phyloP scores from a whole-genome alignment of 441 rosid species.

The Erodium trifolium region DNA sequence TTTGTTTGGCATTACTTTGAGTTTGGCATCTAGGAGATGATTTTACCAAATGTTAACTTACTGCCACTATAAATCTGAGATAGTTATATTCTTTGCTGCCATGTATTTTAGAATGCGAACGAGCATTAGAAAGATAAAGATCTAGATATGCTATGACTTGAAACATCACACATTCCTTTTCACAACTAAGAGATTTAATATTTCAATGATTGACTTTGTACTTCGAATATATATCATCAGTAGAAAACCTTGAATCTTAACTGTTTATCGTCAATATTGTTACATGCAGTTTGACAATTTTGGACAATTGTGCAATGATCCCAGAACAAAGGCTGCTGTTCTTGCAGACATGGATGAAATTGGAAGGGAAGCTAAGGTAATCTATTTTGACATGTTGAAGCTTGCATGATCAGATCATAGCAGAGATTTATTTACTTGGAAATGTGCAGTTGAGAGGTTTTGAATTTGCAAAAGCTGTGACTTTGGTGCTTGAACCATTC shows the following conservation, averaged over 20 bases:
- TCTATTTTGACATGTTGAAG: constrained; percentile 10
- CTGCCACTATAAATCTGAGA: background rate
- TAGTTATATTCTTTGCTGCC: background rate
- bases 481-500: constrained; percentile 71
- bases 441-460: constrained; percentile 79
- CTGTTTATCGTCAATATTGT: constrained; percentile 2
- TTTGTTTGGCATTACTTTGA: background rate
- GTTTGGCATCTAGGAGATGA: background rate
- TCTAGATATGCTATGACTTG: background rate
- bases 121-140: background rate
- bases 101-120: background rate
- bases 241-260: background rate
- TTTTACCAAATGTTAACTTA: background rate
- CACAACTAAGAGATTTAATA: background rate
- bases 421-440: background rate
- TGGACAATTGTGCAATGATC: constrained; percentile 62
- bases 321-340: constrained; percentile 69
- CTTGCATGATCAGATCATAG: background rate
- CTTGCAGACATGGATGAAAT: constrained; percentile 71
- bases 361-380: constrained; percentile 88
- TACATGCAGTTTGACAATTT: constrained; percentile 47
- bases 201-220: background rate
- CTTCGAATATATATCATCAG: background rate
- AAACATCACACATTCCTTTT: background rate
- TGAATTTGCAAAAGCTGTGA: constrained; percentile 83